Conservation (phyloP, 352 stramenopile genomes). For the Globisporangium nodosum region DNA sequence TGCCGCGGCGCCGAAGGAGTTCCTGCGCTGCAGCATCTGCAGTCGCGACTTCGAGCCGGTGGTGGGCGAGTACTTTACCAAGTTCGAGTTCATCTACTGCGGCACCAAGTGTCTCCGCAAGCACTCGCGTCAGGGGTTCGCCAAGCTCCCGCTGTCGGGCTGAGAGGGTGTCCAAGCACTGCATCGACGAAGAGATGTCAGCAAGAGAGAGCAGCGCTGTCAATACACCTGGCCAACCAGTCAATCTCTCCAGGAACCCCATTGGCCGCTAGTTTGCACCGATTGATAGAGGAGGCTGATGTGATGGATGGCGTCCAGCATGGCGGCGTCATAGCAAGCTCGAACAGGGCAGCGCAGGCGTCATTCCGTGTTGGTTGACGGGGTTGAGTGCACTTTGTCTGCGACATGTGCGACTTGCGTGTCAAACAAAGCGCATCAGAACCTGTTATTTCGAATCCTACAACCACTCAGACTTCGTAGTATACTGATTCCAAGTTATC, state of each 20-base stretch:
- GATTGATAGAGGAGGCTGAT: too few species aligned
- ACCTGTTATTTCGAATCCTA: too few species aligned
- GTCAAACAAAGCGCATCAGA: not conserved
- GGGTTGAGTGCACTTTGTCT: too few species aligned
- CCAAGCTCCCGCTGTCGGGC: not conserved
- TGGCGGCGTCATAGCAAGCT: not conserved
- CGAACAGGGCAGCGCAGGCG: not conserved
- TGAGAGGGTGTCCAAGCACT: not conserved
- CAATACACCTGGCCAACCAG: too few species aligned
- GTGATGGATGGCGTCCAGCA: not conserved
- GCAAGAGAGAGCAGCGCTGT: not conserved
- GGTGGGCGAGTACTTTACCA: constrained; percentile 84
- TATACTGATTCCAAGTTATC: too few species aligned
- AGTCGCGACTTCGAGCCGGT: constrained; percentile 69
- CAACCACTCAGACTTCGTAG: too few species aligned
- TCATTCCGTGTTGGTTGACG: not conserved
- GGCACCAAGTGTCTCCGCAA: constrained; percentile 76
- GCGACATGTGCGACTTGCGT: too few species aligned
- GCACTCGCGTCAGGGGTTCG: constrained; percentile 60
- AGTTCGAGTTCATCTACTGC: constrained; percentile 81
- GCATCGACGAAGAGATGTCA: not conserved
- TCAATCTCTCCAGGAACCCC: too few species aligned
- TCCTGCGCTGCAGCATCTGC: constrained; percentile 73
- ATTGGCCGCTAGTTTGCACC: too few species aligned
- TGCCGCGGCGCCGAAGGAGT: constrained; percentile 64